Conservation (phyloP, 129 eudicot species). For the Gnaphalium uliginosum region DNA sequence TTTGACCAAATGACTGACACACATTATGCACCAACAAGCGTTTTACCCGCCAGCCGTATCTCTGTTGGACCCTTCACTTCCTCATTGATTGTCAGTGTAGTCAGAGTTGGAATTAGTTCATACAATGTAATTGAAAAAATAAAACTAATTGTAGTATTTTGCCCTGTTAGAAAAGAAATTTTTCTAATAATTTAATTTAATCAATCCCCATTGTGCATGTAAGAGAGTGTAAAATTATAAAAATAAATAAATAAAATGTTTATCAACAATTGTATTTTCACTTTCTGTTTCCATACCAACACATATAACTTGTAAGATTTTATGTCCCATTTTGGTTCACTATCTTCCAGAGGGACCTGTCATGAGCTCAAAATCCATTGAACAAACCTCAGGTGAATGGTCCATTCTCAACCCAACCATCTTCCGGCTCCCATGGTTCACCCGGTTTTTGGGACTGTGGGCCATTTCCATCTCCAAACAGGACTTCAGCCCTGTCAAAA, state of each 20-base stretch:
- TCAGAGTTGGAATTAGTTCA: too few species aligned
- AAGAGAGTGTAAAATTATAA: neutral
- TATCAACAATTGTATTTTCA: neutral
- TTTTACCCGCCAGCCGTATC: too few species aligned
- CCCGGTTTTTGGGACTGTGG: constrained; percentile 18
- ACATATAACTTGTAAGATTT: neutral
- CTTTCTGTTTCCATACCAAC: neutral
- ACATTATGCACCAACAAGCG: too few species aligned
- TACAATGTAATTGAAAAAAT: too few species aligned
- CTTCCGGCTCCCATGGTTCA: neutral
- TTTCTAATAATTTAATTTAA: too few species aligned
- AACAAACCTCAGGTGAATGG: constrained; percentile 31
- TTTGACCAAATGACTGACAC: too few species aligned
- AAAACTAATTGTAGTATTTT: too few species aligned
- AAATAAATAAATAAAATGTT: too few species aligned
- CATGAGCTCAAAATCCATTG: constrained; percentile 39
- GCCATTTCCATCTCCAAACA: constrained; percentile 43
- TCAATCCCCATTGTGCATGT: too few species aligned
- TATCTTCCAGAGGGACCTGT: constrained; percentile 39
- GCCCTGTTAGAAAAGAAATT: too few species aligned
- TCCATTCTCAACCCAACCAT: constrained; percentile 26
- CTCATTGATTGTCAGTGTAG: too few species aligned
- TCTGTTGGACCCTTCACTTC: too few species aligned
- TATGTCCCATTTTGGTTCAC: neutral
- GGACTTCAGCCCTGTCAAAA: constrained; percentile 28